Conservation (phyloP, 176 grass and related monocot genomes). For the Cenchrus fungigraminus region DNA sequence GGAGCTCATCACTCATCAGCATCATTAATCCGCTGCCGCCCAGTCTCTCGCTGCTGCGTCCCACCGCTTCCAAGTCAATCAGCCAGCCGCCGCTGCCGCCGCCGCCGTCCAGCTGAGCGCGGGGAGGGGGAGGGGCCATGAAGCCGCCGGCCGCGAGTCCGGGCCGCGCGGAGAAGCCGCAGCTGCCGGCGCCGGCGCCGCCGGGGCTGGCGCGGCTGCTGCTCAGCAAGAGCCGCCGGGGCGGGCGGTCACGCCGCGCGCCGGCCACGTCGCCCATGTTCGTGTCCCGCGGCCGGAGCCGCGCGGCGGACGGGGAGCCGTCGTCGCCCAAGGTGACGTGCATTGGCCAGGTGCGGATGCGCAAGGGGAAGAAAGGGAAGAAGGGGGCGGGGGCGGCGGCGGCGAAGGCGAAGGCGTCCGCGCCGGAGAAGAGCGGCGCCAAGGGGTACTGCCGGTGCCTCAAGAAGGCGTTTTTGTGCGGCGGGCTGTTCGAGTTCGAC, state of each 20-base stretch:
- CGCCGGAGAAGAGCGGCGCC: background rate
- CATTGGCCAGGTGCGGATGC: constrained; percentile 93
- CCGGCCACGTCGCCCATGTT: constrained; percentile 62
- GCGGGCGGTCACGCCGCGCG: constrained; percentile 50
- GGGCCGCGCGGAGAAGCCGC: constrained; percentile 58
- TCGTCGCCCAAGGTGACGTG: constrained; percentile 83
- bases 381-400: background rate
- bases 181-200: constrained; percentile 40
- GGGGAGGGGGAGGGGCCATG: background rate
- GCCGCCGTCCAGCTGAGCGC: background rate
- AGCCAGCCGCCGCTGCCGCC: background rate
- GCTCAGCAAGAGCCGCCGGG: constrained; percentile 55
- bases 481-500: constrained; percentile 53
- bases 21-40: background rate
- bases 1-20: background rate
- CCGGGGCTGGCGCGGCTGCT: constrained; percentile 63
- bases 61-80: background rate
- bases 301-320: constrained; percentile 53
- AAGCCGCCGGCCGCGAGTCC: constrained; percentile 63
- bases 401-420: background rate
- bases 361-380: constrained; percentile 51
- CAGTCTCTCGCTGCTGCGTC: background rate
- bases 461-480: constrained; percentile 63
- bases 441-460: constrained; percentile 72
- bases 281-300: constrained; percentile 50